Percentiles rank a stretch among this genome's conserved stretches.
Evolutionary conservation across 129 eudicot genomes (phyloP).

Genomic region (Solidago caesia): DNA sequence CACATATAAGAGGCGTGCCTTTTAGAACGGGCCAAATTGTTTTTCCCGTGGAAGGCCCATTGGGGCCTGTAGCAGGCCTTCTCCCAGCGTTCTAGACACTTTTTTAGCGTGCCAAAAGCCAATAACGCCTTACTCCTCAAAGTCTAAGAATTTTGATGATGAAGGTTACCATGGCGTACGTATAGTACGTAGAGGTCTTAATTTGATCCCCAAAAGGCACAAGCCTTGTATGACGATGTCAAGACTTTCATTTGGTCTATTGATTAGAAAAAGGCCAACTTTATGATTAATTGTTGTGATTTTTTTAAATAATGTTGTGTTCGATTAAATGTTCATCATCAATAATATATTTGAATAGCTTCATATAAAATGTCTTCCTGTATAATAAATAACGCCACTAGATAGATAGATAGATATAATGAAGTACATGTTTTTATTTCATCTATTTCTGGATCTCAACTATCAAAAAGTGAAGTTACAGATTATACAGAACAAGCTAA

Average conservation of each 20-base stretch:
- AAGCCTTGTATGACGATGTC: slow-evolving; percentile 34
- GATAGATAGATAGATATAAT: too few relatives aligned
- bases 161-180: slow-evolving; percentile 50
- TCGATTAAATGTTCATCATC: background rate
- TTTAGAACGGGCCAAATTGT: too few relatives aligned
- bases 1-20: too few relatives aligned
- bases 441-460: background rate
- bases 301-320: background rate
- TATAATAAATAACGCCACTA: background rate
- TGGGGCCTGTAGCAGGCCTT: too few relatives aligned
- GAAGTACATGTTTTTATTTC: too few relatives aligned
- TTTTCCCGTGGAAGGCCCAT: too few relatives aligned
- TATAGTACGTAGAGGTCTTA: slow-evolving; percentile 35
- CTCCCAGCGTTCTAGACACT: too few relatives aligned
- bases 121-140: too few relatives aligned
- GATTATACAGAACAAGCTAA: background rate
- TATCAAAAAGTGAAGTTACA: too few relatives aligned
- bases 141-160: slow-evolving; percentile 38
- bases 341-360: background rate
- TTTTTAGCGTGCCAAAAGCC: too few relatives aligned
- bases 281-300: slow-evolving; percentile 7
- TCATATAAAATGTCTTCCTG: background rate
- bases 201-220: slow-evolving; percentile 41
- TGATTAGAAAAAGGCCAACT: slow-evolving; percentile 20
- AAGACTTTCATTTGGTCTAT: slow-evolving; percentile 34